A percentile compares a stretch with the other conserved stretches of the same genome.
Evolutionary conservation across 2,329 filamentous ascomycete species (phyloP).

Genomic region (Aureobasidium lini): DNA sequence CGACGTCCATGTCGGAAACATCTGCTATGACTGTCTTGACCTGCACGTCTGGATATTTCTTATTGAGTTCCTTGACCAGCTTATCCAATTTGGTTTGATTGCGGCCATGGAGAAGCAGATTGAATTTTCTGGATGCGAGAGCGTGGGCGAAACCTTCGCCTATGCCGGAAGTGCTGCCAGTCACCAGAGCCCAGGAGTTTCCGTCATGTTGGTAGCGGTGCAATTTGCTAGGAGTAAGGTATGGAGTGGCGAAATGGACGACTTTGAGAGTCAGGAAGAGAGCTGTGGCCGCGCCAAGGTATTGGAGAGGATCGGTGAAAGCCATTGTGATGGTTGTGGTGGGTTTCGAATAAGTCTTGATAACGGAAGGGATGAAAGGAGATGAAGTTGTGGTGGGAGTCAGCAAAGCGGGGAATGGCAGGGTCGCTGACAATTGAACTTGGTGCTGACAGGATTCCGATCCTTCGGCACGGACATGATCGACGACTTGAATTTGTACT

Average conservation of each 20-base stretch:
- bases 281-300: neutral
- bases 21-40: conserved; percentile 41
- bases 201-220: conserved; percentile 18
- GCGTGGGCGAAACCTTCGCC: conserved; percentile 45
- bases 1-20: conserved; percentile 26
- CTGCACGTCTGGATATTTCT: conserved; percentile 32
- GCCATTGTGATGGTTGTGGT: neutral
- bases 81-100: conserved; percentile 41
- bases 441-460: no score
- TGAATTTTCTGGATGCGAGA: conserved; percentile 47
- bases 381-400: neutral
- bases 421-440: neutral
- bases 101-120: conserved; percentile 52
- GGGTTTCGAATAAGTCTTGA: no score
- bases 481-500: no score
- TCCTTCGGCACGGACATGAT: no score
- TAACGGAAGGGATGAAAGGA: neutral
- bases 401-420: neutral
- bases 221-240: conserved; percentile 21
- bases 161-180: conserved; percentile 50
- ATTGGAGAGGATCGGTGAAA: neutral
- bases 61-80: conserved; percentile 35
- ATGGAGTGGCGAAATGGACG: conserved; percentile 19
- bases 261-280: conserved; percentile 15
- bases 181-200: conserved; percentile 42